Evolutionary conservation across 345 rosid genomes (phyloP).

Genomic region (Syzygium jambos): DNA sequence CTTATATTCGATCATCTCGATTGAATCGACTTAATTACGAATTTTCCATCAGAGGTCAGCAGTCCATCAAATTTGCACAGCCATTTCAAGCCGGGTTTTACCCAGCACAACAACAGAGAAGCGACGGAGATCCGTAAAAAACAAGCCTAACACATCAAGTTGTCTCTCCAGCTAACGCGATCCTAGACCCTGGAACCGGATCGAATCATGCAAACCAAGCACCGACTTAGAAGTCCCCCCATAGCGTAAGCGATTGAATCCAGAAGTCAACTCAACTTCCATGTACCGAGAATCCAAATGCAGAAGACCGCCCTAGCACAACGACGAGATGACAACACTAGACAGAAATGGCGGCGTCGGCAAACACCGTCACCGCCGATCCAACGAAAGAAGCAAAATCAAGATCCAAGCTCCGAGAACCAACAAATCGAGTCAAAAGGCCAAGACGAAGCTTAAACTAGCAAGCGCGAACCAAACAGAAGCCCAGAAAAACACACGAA

Average conservation of each 20-base stretch:
- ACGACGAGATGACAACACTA: neutral
- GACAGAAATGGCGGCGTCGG: neutral
- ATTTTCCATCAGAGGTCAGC: neutral
- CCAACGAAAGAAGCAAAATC: neutral
- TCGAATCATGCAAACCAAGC: neutral
- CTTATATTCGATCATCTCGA: neutral
- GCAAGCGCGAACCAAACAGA: no score
- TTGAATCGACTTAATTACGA: neutral
- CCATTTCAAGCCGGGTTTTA: neutral
- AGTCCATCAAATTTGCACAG: neutral
- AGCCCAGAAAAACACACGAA: neutral
- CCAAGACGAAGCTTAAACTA: neutral
- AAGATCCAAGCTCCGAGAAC: neutral
- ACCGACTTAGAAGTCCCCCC: neutral
- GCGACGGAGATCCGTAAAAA: neutral
- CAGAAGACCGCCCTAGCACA: neutral
- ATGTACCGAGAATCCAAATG: neutral
- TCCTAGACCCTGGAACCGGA: neutral
- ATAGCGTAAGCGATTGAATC: neutral
- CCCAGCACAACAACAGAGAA: neutral
- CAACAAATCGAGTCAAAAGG: neutral
- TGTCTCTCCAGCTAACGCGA: neutral
- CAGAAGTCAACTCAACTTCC: neutral
- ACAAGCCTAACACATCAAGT: no score
- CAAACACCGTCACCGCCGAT: neutral